Conservation (phyloP, 495 filamentous ascomycete species). For the Copromyces sp. region DNA sequence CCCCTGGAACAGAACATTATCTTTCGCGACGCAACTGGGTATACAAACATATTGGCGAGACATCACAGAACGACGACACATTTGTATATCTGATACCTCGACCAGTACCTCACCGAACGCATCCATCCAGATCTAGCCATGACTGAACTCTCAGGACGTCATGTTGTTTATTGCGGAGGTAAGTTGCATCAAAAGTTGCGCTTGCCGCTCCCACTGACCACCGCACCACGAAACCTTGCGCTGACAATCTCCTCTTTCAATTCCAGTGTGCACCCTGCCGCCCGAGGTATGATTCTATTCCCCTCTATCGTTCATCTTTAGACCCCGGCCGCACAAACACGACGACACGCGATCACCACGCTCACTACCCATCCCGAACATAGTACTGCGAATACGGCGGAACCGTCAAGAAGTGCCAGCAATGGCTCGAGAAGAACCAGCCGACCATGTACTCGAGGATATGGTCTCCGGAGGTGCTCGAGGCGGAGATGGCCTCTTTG, state of each 20-base stretch:
- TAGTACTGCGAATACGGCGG: slow-evolving; percentile 98
- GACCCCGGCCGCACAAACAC: background rate
- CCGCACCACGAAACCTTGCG: slow-evolving; percentile 5
- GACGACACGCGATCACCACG: background rate
- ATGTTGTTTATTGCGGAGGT: slow-evolving; percentile 27
- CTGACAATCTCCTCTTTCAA: background rate
- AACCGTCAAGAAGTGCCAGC: slow-evolving; percentile 94
- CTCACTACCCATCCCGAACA: background rate
- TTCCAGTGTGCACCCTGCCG: slow-evolving; percentile 78
- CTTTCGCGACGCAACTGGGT: background rate
- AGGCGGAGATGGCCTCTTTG: slow-evolving; percentile 71
- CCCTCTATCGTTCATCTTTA: background rate
- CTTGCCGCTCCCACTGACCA: slow-evolving; percentile 13
- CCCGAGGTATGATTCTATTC: slow-evolving; percentile 62
- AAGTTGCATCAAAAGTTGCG: slow-evolving; percentile 10
- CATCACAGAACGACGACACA: background rate
- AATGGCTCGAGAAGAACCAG: slow-evolving; percentile 77
- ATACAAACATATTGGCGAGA: background rate
- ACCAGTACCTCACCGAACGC: background rate
- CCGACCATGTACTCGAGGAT: slow-evolving; percentile 61
- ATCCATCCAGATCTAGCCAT: slow-evolving; percentile 8
- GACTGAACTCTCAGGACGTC: slow-evolving; percentile 18
- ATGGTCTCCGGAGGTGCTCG: slow-evolving; percentile 80
- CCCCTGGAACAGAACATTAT: background rate
- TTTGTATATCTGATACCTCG: background rate